Base-by-base conservation (phyloP, 2,329 filamentous ascomycete species). In the Trichoderma afroharzianum region DNA sequence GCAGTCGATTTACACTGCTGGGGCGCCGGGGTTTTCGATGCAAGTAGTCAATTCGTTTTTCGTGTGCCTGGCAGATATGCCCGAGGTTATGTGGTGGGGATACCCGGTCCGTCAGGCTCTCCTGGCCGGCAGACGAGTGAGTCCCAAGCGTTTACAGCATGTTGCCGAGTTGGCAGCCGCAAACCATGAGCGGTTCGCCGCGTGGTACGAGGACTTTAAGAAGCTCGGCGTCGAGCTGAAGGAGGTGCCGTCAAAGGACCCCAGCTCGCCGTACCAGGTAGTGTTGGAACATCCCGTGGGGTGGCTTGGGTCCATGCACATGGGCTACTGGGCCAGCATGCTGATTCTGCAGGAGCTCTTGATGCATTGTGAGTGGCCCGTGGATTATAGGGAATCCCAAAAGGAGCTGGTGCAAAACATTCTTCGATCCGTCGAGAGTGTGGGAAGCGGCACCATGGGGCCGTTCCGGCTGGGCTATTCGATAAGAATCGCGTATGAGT, bases 341-440 rank as follows among this genome's bases (percentile, higher is more conserved):
- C 75, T 83, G n/a, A 80, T 84, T 63, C 73, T 84, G 39, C 79
- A 84, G 68, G 81, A 82, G 72, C 76, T 76, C 7, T 61, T 84
- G 63, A 76, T 78, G 24, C 77, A 79, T 67, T 83, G 81, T 70
- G 75, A 74, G 15, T 74, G 76, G 33, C 75, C 75, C 7, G 74
- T 75, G n/a, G 69, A 77, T 32, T 79, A 78, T 47, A 75, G 74
- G 8, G 74, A 76, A 32, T 74, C 62, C 33, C 80, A 80, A 69
- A 70, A 73, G 28, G 72, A 74, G 50, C 73, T 81, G 3, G 77
- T 79, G 15, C 72, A 73, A 26, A 78, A 77, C 33, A 83, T 84
- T 57, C 73, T 82, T 36, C 78, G 80, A 14, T 82, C 80, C 12
- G 72, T 83, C 59, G 82, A 83, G 75, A 79, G 75, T 12, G 75